Conservation (phyloP, 2,329 filamentous ascomycete species). For the Colletotrichum sp. region DNA sequence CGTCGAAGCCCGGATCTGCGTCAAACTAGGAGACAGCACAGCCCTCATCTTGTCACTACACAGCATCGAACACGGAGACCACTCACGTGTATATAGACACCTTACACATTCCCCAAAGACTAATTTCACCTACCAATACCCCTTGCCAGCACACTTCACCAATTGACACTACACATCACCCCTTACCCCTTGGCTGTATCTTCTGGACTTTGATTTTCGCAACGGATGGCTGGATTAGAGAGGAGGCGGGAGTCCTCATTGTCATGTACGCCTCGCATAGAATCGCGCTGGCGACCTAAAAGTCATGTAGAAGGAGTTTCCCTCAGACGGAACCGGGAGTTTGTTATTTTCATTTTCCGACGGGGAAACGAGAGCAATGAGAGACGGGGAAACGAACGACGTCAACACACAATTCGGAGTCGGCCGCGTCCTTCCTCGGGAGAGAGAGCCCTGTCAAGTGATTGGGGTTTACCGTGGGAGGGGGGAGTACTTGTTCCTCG, state of each 20-base stretch:
- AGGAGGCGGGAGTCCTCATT: constrained; percentile 20
- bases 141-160: constrained; percentile 15
- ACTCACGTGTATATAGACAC: constrained; percentile 24
- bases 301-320: constrained; percentile 26
- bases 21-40: constrained; percentile 20
- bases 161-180: constrained; percentile 16
- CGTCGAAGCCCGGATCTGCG: constrained; percentile 15
- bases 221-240: constrained; percentile 23
- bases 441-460: constrained; percentile 4
- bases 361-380: constrained; percentile 20
- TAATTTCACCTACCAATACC: constrained; percentile 24
- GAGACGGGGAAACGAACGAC: constrained; percentile 17
- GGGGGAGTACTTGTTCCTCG: background rate
- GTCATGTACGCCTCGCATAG: constrained; percentile 24
- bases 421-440: constrained; percentile 14
- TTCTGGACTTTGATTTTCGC: constrained; percentile 23
- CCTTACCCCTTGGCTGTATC: constrained; percentile 21
- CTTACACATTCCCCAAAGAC: constrained; percentile 17
- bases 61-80: constrained; percentile 20
- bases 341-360: constrained; percentile 12
- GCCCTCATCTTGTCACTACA: constrained; percentile 20
- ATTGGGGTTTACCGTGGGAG: background rate
- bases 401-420: constrained; percentile 16
- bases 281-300: constrained; percentile 21
- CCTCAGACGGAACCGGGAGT: constrained; percentile 20